These are phyloP conservation scores for Hippophae rhamnoides DNA, from an alignment of 306 rosid genomes.

Conservation along the genomic window DNA sequence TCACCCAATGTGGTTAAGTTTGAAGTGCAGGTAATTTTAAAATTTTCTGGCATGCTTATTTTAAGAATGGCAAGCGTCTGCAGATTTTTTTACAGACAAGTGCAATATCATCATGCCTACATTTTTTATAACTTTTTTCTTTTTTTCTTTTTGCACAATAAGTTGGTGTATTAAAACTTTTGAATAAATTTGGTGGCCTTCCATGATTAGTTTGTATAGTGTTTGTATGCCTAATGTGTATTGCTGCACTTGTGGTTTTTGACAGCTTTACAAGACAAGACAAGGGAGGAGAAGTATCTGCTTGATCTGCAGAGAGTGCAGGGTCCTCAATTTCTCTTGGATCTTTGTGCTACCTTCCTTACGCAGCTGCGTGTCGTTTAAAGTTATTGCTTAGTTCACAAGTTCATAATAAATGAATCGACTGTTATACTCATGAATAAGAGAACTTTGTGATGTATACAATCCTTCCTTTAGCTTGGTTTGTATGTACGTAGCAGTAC, in stretches of 20 bases:
- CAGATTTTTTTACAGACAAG: too few relatives aligned
- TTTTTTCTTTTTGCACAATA: too few relatives aligned
- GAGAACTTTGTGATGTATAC: constrained; percentile 30
- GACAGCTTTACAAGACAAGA: constrained; percentile 73
- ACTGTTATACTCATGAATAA: constrained; percentile 28
- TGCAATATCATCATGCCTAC: too few relatives aligned
- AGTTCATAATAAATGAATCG: constrained; percentile 24
- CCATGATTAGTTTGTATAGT: neutral
- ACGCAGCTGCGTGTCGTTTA: constrained; percentile 72
- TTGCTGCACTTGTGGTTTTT: constrained; percentile 9
- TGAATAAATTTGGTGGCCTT: too few relatives aligned
- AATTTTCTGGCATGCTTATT: neutral
- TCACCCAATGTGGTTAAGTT: constrained; percentile 71
- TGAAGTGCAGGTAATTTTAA: constrained; percentile 71
- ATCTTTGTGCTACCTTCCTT: constrained; percentile 88
- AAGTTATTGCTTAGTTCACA: constrained; percentile 15
- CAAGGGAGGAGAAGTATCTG: constrained; percentile 66
- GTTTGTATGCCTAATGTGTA: constrained; percentile 2
- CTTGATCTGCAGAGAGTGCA: constrained; percentile 88
- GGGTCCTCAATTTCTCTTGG: constrained; percentile 88
- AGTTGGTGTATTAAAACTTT: too few relatives aligned
- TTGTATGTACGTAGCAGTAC: neutral
- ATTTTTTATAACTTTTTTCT: too few relatives aligned
- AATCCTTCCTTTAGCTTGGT: constrained; percentile 17
- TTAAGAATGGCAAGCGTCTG: neutral